Base-by-base conservation (phyloP, 805 yeast species). In the Lachancea sp. region DNA sequence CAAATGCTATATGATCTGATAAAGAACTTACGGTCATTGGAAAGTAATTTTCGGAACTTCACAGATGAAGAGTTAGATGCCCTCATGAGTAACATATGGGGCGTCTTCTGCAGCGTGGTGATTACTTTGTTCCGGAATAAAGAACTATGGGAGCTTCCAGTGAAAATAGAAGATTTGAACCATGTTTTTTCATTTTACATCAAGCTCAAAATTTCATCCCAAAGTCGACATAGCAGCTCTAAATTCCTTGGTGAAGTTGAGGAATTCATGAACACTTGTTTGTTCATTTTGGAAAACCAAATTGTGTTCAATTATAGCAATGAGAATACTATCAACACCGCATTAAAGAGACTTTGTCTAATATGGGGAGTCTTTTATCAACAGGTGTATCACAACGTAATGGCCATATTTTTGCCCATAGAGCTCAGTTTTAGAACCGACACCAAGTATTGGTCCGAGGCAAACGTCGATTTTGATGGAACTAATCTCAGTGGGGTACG, bases 341-440 rank as follows among this genome's bases (percentile, higher is more conserved):
- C 68, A 8, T 50, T 60, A 34, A 63, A 58, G 44, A 63, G 64
- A 55, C 65, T 65, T 8, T 66, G 73, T 2, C 55, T 69, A 1
- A 67, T 78, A 2, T 82, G 89, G 89, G 72, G 71, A 15, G 64
- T 65, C 20, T 82, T 82, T 57, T 76, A 73, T 50, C 67, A 68
- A n/a, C 71, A 73, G 32, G 72, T 79, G 2, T 70, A 75, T 42
- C 79, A 78, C 43, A 79, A 79, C 54, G 63, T 82, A 16, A 74
- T 79, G 48, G 84, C 84, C 0, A 72, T 79, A 0, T 73, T 83
- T 39, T 51, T 80, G 29, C 90, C 90, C 0, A 55, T 84, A 18
- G 70, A 63, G 5, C 47, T 46, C 2, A 60, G 57, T 40, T 60
- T 60, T 7, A 56, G 47, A 26, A 38, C 44, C 3, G 52, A 59